Evolutionary conservation across 192 early-diverging fungal species (phyloP).

Genomic region (Coemansia sp.): DNA sequence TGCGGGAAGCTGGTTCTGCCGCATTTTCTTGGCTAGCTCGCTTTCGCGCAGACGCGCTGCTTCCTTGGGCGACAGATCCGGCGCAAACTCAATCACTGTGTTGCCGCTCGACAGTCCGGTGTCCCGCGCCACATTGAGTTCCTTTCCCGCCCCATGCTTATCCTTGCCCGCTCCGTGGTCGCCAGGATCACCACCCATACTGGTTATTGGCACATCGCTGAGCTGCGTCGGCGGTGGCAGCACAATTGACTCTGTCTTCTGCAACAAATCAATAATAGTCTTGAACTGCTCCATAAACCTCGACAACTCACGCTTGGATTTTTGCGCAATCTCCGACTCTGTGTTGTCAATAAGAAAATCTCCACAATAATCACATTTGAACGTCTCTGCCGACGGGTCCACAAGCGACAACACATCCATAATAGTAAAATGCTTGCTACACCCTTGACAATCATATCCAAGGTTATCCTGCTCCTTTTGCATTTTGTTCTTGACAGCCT

Average conservation of each 20-base stretch:
- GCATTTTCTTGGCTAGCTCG: slow-evolving; percentile 66
- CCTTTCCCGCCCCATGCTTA: slow-evolving; percentile 54
- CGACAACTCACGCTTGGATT: slow-evolving; percentile 58
- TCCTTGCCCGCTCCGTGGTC: slow-evolving; percentile 44
- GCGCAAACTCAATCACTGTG: slow-evolving; percentile 71
- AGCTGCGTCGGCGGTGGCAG: slow-evolving; percentile 60
- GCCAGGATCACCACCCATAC: slow-evolving; percentile 25
- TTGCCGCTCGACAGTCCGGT: slow-evolving; percentile 64
- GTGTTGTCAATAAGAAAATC: slow-evolving; percentile 62
- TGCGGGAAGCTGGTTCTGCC: slow-evolving; percentile 74
- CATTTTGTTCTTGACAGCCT: slow-evolving; percentile 58
- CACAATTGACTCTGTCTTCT: slow-evolving; percentile 67
- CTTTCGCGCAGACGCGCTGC: slow-evolving; percentile 62
- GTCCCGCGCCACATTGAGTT: slow-evolving; percentile 65
- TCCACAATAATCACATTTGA: slow-evolving; percentile 65
- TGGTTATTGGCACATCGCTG: slow-evolving; percentile 51
- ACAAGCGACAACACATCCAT: slow-evolving; percentile 62
- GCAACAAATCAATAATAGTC: slow-evolving; percentile 71
- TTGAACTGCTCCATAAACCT: slow-evolving; percentile 68
- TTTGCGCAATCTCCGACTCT: slow-evolving; percentile 60
- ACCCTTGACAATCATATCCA: slow-evolving; percentile 66
- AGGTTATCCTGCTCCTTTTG: slow-evolving; percentile 70
- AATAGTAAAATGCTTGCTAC: slow-evolving; percentile 59
- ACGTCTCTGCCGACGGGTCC: slow-evolving; percentile 46
- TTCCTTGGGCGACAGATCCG: slow-evolving; percentile 64